Evolutionary conservation across 192 early-diverging fungal species (phyloP).

Genomic region (Cetraspora pellucida): DNA sequence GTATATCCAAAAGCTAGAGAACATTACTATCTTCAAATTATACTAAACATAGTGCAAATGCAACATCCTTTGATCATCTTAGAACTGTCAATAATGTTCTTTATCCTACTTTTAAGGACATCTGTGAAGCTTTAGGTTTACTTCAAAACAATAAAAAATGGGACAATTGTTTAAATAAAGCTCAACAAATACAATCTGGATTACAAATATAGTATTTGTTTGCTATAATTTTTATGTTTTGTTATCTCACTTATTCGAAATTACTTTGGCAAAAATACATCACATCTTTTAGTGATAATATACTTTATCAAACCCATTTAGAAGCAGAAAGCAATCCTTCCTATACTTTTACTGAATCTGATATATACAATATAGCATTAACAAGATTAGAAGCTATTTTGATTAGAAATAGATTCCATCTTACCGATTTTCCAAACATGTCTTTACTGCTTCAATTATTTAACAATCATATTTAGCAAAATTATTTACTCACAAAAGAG

Average conservation of each 20-base stretch:
- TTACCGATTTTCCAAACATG: conserved; percentile 28
- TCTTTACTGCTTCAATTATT: neutral
- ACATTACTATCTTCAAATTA: conserved; percentile 36
- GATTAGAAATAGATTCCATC: conserved; percentile 9
- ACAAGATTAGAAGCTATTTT: neutral
- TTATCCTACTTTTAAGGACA: conserved; percentile 35
- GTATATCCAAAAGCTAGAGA: conserved; percentile 34
- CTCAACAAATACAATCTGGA: conserved; percentile 23
- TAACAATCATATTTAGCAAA: neutral
- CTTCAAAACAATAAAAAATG: conserved; percentile 37
- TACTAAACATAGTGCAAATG: conserved; percentile 35
- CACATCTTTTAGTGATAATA: conserved; percentile 22
- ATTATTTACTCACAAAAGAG: conserved; percentile 27
- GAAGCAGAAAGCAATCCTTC: neutral
- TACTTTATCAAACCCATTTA: conserved; percentile 17
- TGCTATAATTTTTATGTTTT: conserved; percentile 15
- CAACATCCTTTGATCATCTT: conserved; percentile 36
- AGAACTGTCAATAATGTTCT: conserved; percentile 19
- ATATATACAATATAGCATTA: conserved; percentile 11
- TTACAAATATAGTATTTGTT: conserved; percentile 35
- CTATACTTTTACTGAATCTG: conserved; percentile 11
- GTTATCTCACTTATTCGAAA: neutral
- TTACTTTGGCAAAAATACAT: conserved; percentile 20
- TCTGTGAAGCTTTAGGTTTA: conserved; percentile 36
- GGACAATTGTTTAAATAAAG: conserved; percentile 34